A percentile compares a stretch with the other conserved stretches of the same genome.
Evolutionary conservation across 169 alveolate genomes (phyloP).

Genomic region (Eimeria brunetti): DNA sequence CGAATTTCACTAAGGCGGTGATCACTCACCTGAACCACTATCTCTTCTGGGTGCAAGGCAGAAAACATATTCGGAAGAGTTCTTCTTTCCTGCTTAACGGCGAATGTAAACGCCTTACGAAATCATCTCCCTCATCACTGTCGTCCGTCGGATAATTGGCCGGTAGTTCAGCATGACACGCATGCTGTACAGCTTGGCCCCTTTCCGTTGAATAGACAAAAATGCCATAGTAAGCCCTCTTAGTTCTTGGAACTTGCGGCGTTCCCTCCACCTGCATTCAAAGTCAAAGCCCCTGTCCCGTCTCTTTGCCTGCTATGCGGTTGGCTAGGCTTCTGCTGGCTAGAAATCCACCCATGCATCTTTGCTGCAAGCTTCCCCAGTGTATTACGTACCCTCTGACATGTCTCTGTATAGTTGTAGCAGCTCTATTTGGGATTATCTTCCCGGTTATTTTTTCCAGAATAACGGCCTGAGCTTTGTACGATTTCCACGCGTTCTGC

Average conservation of each 20-base stretch:
- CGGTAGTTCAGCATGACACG: constrained; percentile 84
- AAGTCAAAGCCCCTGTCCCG: neutral
- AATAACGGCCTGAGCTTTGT: constrained; percentile 71
- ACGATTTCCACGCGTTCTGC: constrained; percentile 77
- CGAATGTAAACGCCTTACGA: constrained; percentile 63
- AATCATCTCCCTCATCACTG: constrained; percentile 85
- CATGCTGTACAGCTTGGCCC: constrained; percentile 85
- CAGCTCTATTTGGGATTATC: constrained; percentile 74
- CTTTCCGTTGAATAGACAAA: constrained; percentile 86
- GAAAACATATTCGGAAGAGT: neutral
- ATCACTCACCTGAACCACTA: neutral
- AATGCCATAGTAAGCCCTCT: constrained; percentile 83
- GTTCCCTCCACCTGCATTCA: constrained; percentile 74
- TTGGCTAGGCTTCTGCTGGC: neutral
- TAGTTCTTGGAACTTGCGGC: constrained; percentile 75
- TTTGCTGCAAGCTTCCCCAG: neutral
- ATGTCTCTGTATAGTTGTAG: constrained; percentile 72
- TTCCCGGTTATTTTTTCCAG: constrained; percentile 50
- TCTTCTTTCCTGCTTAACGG: neutral
- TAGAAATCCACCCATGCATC: neutral
- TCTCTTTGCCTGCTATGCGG: neutral
- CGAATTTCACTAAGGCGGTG: neutral
- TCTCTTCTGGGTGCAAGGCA: neutral
- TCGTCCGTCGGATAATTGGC: constrained; percentile 80
- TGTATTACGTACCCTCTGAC: constrained; percentile 72